Evolutionary conservation across 805 yeast genomes (phyloP), one percentile per base, ranked within the genome.

Genomic region (Diddensiella caesifluorescens): DNA sequence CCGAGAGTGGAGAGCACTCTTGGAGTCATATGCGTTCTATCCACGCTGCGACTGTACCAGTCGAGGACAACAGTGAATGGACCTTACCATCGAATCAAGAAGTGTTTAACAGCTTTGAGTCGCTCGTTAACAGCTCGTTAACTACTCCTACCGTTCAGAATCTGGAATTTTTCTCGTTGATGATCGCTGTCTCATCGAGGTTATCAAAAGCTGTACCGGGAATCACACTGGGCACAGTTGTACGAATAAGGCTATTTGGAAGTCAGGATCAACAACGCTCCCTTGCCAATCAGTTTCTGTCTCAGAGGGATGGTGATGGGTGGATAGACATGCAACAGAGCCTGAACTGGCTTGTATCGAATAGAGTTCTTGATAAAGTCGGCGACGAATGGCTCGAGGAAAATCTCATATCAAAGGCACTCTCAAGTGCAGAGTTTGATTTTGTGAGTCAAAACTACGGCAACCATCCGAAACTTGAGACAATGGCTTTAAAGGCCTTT

Each of bases 401-500:
- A 22, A 36, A 35, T 15, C 39, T 50, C 5, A 38, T 59, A 3
- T 38, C 42, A 16, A 51, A 45, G 9, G 46, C 57, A 20, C 44
- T 58, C 4, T 42, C 44, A 22, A 37, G 49, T 2, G 59, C 47
- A 7, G 53, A 52, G 26, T 56, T 60, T 35, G 55, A 46, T 4
- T 49, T 56, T 18, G 53, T 55, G 10, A 35, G 42, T 18, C 28
- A 25, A n/a, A 28, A 33, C 15, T 46, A 30, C 19, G 15, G 29
- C 12, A 6, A 6, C 3, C 15, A 47, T 9, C 25, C 35, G 5
- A 20, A 18, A 12, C 41, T 39, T 12, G 47, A 42, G 10, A 18
- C 31, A 9, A n/a, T 43, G 2, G 39, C 52, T 2, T 32, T 56
- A 33, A 39, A 38, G 3, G 46, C 56, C 13, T 70, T 70, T 41